Evolutionary conservation across 2,329 filamentous ascomycete genomes (phyloP), one percentile per base, ranked within the genome.

Genomic region (Chalaropsis thielavioides): DNA sequence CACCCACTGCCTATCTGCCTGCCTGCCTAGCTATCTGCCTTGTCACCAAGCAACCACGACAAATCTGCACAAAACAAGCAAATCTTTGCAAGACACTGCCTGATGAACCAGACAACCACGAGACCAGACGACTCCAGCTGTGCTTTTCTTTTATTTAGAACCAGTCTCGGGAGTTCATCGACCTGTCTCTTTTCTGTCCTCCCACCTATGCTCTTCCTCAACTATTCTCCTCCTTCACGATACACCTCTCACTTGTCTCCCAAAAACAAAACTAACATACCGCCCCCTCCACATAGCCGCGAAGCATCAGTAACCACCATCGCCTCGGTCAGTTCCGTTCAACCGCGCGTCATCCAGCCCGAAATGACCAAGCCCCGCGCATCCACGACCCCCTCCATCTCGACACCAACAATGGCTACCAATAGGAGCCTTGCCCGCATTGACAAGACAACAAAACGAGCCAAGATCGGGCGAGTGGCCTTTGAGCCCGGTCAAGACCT

Each of bases 391-490:
- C 24, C n/a, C 11, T 10, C 54, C 1, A 35, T 15, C 11, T 35
- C 27, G 17, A 17, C 31, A 31, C 3, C 54, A 7, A 19, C 40
- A 27, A 61, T 24, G 58, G n/a, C 58, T 10, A 62, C 17, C 61
- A 35, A 27, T 46, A 15, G 61, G 19, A 62, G 72, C 76, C n/a
- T 2, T 68, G 73, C 51, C 70, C 72, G 19, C 10, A 31, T 19
- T 27, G 54, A 58, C 8, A 58, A 38, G 31, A 58, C 54, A 17
- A 35, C 44, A 44, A 62, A 43, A 44, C 60, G 64, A n/a, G 60
- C 54, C 54, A 58, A n/a, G 43, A 43, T 44, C n/a, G 41, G 54
- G 10, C 64, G 61, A 2, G 51, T 67, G 13, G 56, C 60, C 31
- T 67, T 67, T 22, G 65, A 67, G 22, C 65, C 65, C 13, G 65